Conservation (phyloP, 1,284 basidiomycete species). For the Leccinum insolens region DNA sequence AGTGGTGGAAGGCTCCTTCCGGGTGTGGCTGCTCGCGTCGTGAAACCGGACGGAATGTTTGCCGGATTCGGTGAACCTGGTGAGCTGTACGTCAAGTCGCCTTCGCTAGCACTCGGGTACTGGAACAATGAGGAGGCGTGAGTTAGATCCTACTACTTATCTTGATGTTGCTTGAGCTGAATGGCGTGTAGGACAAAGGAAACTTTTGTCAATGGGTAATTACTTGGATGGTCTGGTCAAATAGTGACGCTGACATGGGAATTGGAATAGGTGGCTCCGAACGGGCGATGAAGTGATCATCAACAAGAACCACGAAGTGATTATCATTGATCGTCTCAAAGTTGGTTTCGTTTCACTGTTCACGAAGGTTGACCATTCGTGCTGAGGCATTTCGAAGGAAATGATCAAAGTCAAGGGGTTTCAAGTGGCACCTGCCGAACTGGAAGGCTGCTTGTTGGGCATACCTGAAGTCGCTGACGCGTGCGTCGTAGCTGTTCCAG, state of each 20-base stretch:
- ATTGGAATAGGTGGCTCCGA: constrained; percentile 56
- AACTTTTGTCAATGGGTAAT: constrained; percentile 54
- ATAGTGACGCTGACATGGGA: constrained; percentile 26
- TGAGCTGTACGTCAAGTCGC: constrained; percentile 60
- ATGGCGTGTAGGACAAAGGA: constrained; percentile 46
- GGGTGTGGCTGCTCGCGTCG: constrained; percentile 50
- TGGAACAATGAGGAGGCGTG: constrained; percentile 64
- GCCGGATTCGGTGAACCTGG: constrained; percentile 62
- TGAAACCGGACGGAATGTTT: constrained; percentile 61
- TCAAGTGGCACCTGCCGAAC: constrained; percentile 70
- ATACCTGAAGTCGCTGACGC: constrained; percentile 71
- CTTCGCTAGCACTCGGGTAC: constrained; percentile 62
- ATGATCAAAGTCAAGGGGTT: constrained; percentile 70
- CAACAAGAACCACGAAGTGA: constrained; percentile 57
- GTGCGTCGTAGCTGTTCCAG: constrained; percentile 79
- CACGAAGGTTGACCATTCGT: neutral
- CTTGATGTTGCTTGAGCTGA: constrained; percentile 1
- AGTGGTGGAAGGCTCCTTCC: constrained; percentile 59
- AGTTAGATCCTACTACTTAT: constrained; percentile 29
- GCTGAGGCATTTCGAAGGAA: constrained; percentile 40
- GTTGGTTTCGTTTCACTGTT: constrained; percentile 32
- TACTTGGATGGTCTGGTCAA: constrained; percentile 4
- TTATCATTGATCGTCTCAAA: constrained; percentile 72
- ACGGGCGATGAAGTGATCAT: constrained; percentile 73
- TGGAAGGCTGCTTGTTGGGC: constrained; percentile 71